phyloP scores from a whole-genome alignment of 1,284 basidiomycete species.

The Kwoniella shivajii region DNA sequence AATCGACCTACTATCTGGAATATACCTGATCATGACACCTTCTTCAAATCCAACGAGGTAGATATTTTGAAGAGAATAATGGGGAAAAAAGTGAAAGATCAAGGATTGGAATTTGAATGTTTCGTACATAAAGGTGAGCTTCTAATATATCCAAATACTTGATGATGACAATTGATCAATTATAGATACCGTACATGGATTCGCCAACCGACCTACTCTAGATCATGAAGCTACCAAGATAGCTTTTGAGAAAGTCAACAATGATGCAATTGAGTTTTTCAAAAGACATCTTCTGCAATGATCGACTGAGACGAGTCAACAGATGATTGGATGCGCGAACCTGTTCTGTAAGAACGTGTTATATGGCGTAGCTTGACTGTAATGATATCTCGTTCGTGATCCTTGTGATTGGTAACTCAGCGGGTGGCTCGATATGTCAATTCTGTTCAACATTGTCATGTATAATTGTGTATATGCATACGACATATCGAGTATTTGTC shows the following conservation, averaged over 20 bases:
- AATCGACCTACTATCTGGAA: constrained; percentile 61
- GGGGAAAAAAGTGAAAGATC: constrained; percentile 20
- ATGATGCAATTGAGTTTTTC: constrained; percentile 57
- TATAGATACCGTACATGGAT: constrained; percentile 63
- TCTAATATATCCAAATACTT: no score
- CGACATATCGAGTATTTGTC: no score
- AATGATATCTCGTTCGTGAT: no score
- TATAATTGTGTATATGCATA: no score
- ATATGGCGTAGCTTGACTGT: no score
- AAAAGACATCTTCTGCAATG: constrained; percentile 29
- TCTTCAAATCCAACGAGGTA: constrained; percentile 56
- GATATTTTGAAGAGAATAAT: constrained; percentile 58
- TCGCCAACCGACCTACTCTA: constrained; percentile 61
- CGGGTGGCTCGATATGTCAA: no score
- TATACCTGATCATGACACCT: constrained; percentile 63
- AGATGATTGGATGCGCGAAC: no score
- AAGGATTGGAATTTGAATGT: neutral
- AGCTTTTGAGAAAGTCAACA: constrained; percentile 60
- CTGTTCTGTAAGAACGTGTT: no score
- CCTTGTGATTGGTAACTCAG: no score
- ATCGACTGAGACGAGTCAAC: no score
- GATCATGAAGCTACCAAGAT: constrained; percentile 58
- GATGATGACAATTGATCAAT: no score
- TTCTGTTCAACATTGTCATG: no score
- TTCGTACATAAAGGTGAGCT: neutral